Evolutionary conservation across 169 alveolate genomes (phyloP), one percentile per base, ranked within the genome.

Genomic region (Theileria sp.): DNA sequence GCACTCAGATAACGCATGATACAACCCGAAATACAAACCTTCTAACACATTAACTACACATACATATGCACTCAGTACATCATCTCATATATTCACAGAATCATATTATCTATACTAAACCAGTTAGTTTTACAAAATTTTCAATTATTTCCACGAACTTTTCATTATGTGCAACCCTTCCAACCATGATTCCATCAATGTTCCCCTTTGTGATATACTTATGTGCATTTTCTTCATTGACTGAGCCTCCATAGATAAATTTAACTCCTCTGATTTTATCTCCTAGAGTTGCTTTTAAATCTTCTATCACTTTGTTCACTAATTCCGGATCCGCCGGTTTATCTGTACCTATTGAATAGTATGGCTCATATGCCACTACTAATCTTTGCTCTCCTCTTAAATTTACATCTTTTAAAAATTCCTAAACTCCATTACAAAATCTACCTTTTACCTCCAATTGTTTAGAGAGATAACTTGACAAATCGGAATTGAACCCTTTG

Each of bases 351-450:
- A 81, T 74, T 44, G 80, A 75, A 0, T 32, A 44, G 23, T 21
- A 23, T 1, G 88, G 88, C 75, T 81, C 88, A 58, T 81, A 81
- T 12, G 88, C 88, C 75, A 81, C 80, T 10, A 75, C 71, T 50
- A 81, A 26, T 25, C 77, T 30, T 34, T 80, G 77, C 25, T 60
- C 74, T 10, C 67, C 74, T 17, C 23, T 25, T 19, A 69, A 51
- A 7, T 62, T 28, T 17, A 80, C 50, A n/a, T 49, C 77, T 13
- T 62, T 38, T 10, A 28, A 51, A 34, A 51, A 70, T 38, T 74
- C 81, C 87, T 80, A 21, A 6, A 17, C 23, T 17, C 28, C 25
- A 26, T 10, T 30, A 5, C 19, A n/a, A 9, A 0, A 13, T 21
- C 0, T 62, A 13, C 0, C 6, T 3, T 68, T 9, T 38, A 71